These are phyloP conservation scores for Juglanconis oblonga DNA, from an alignment of 2,329 filamentous ascomycete genomes.

Conservation along the genomic window DNA sequence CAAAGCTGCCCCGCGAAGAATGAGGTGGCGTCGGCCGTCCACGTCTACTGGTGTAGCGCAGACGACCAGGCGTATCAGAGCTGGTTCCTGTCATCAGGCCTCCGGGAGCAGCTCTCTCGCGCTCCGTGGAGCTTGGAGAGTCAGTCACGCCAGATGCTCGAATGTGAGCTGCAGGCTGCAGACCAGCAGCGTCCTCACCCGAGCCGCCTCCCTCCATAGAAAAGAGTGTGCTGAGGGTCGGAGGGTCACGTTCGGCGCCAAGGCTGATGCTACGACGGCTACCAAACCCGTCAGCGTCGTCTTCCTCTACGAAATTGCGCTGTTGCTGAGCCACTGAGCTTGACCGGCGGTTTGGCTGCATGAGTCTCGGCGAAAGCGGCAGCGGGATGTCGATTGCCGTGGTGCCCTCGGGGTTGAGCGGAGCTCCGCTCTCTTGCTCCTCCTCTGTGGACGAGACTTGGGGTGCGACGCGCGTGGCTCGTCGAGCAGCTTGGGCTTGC, in stretches of 20 bases:
- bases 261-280: conserved; percentile 66
- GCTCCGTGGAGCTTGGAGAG: conserved; percentile 35
- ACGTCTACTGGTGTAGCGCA: conserved; percentile 39
- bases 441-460: conserved; percentile 25
- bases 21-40: conserved; percentile 41
- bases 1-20: conserved; percentile 44
- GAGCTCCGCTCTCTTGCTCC: conserved; percentile 33
- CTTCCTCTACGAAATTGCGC: conserved; percentile 52
- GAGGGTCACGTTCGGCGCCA: conserved; percentile 61
- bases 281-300: conserved; percentile 59
- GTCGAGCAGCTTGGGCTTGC: conserved; percentile 26
- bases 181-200: conserved; percentile 28
- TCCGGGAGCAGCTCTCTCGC: conserved; percentile 44
- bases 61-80: conserved; percentile 44
- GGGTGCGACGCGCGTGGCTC: conserved; percentile 24
- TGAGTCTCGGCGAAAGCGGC: conserved; percentile 63
- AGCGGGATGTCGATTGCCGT: conserved; percentile 72
- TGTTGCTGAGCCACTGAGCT: conserved; percentile 68
- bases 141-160: conserved; percentile 36
- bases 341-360: conserved; percentile 55
- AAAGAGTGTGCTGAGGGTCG: conserved; percentile 63
- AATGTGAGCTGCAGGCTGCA: conserved; percentile 43
- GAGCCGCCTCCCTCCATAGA: conserved; percentile 39
- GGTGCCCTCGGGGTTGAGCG: conserved; percentile 49
- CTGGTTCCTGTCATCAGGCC: conserved; percentile 20